Conservation (phyloP, 192 early-diverging fungal species). For the Piromyces finnis region DNA sequence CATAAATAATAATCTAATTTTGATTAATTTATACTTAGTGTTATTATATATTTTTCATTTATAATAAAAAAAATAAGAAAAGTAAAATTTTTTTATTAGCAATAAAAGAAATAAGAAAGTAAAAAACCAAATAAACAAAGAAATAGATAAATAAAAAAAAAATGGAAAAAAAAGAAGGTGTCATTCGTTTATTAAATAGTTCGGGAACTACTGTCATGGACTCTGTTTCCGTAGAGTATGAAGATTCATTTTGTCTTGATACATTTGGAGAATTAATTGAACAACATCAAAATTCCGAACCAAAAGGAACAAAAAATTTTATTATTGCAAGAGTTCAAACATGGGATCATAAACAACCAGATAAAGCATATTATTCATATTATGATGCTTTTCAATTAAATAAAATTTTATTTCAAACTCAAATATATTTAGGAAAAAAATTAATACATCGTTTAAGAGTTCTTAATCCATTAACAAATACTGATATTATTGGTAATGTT, state of each 20-base stretch:
- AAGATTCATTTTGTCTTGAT: conserved; percentile 40
- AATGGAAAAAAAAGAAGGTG: not conserved
- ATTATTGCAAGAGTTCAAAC: conserved; percentile 44
- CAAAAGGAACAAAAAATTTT: conserved; percentile 11
- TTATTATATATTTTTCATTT: too few relatives aligned
- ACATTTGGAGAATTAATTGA: conserved; percentile 27
- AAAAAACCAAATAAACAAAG: not conserved
- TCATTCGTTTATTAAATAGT: conserved; percentile 32
- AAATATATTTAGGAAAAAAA: conserved; percentile 39
- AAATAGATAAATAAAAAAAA: not conserved
- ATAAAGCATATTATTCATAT: conserved; percentile 29
- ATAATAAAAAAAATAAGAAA: too few relatives aligned
- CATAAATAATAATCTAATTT: too few relatives aligned
- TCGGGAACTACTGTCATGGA: conserved; percentile 25
- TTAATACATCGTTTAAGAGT: conserved; percentile 44
- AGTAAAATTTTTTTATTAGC: too few relatives aligned
- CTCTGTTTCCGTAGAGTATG: conserved; percentile 34
- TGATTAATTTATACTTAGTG: too few relatives aligned
- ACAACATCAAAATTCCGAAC: conserved; percentile 10
- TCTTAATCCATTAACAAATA: conserved; percentile 42
- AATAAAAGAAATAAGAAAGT: too few relatives aligned
- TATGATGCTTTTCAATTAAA: conserved; percentile 44
- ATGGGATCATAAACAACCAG: conserved; percentile 41
- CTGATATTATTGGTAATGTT: conserved; percentile 47
- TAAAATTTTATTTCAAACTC: conserved; percentile 45